Percentiles rank a stretch among this genome's conserved stretches.
phyloP scores from a whole-genome alignment of 768 basidiomycete genomes.

The Boletus subcaerulescens region DNA sequence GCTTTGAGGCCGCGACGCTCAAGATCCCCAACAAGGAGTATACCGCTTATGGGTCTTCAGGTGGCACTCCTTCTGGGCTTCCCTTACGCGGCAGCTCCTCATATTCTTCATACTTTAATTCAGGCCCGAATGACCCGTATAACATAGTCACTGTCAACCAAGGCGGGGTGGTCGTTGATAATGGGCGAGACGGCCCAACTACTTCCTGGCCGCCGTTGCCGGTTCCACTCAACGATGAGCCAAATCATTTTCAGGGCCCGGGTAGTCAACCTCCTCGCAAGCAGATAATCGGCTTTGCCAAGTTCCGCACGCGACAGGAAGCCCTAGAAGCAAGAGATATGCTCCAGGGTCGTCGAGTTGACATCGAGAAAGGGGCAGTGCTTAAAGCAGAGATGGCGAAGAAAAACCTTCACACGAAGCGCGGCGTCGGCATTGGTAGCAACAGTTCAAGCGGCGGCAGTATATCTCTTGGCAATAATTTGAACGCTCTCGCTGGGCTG shows the following conservation, averaged over 20 bases:
- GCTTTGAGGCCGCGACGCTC: slow-evolving; percentile 96
- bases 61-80: slow-evolving; percentile 34
- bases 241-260: slow-evolving; percentile 33
- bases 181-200: slow-evolving; percentile 67
- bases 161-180: slow-evolving; percentile 79
- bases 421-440: slow-evolving; percentile 72
- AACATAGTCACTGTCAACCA: slow-evolving; percentile 81
- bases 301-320: slow-evolving; percentile 85
- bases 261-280: slow-evolving; percentile 63
- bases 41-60: slow-evolving; percentile 61
- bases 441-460: slow-evolving; percentile 26
- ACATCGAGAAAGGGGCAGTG: slow-evolving; percentile 88
- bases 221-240: slow-evolving; percentile 31
- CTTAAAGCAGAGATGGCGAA: slow-evolving; percentile 99
- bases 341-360: slow-evolving; percentile 86
- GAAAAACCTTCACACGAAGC: slow-evolving; percentile 97
- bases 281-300: slow-evolving; percentile 98
- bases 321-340: slow-evolving; percentile 85
- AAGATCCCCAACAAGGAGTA: slow-evolving; percentile 95
- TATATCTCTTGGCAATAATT: slow-evolving; percentile 26
- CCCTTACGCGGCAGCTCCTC: slow-evolving; percentile 36
- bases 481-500: slow-evolving; percentile 23
- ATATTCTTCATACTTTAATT: slow-evolving; percentile 35
- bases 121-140: slow-evolving; percentile 75
- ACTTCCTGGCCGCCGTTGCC: slow-evolving; percentile 59